Evolutionary conservation across 192 early-diverging fungal genomes (phyloP).

Genomic region (Backusella morwellensis): DNA sequence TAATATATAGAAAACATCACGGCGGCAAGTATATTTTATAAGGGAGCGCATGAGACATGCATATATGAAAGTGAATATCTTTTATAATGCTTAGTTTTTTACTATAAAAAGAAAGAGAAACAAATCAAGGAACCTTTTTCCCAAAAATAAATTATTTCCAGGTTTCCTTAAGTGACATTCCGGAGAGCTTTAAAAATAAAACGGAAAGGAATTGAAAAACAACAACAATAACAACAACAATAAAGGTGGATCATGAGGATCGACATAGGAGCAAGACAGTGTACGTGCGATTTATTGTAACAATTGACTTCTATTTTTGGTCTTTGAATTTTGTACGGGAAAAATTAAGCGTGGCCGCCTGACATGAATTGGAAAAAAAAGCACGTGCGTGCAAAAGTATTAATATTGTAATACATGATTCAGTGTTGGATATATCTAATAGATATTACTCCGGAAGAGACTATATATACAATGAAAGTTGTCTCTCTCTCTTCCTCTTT

Average conservation of each 20-base stretch:
- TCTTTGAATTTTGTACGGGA: not conserved
- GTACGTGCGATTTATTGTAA: too few species aligned
- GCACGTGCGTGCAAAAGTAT: not conserved
- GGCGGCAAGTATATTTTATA: not conserved
- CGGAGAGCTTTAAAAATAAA: not conserved
- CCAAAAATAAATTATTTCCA: not conserved
- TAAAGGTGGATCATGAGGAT: too few species aligned
- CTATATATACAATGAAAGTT: not conserved
- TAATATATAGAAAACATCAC: not conserved
- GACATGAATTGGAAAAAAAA: not conserved
- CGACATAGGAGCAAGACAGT: too few species aligned
- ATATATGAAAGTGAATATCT: not conserved
- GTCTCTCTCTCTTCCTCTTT: not conserved
- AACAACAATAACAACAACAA: not conserved
- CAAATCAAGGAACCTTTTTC: not conserved
- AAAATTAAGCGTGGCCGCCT: not conserved
- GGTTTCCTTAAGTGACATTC: not conserved
- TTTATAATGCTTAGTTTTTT: not conserved
- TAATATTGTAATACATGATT: constrained; percentile 1
- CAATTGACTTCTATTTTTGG: not conserved
- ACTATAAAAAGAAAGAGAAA: not conserved
- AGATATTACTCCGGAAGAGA: not conserved
- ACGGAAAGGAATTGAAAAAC: not conserved
- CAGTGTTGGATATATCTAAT: not conserved
- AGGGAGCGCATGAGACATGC: not conserved